Conservation (phyloP, 768 basidiomycete species). For the Tricholoma sp. region DNA sequence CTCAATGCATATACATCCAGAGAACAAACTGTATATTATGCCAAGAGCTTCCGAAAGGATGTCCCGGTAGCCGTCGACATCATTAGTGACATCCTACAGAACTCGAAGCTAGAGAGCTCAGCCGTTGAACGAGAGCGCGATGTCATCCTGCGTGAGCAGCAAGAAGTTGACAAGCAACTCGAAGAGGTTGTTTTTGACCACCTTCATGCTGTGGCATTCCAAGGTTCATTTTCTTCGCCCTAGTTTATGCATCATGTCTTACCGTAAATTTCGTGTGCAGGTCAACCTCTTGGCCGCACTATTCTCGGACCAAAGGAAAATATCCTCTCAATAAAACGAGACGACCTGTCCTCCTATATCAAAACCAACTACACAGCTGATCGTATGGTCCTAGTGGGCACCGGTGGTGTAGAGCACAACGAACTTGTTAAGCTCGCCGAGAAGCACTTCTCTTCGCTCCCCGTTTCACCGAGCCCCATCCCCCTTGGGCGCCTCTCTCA, state of each 20-base stretch:
- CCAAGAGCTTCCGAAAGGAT: slow-evolving; percentile 97
- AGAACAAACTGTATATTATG: slow-evolving; percentile 99
- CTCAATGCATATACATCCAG: slow-evolving; percentile 98
- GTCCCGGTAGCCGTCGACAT: slow-evolving; percentile 89
- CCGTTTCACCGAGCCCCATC: slow-evolving; percentile 82
- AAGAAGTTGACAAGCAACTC: slow-evolving; percentile 97
- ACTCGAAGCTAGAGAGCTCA: slow-evolving; percentile 82
- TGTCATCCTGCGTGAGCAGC: slow-evolving; percentile 94
- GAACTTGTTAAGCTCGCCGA: slow-evolving; percentile 94
- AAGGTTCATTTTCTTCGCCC: slow-evolving; percentile 52
- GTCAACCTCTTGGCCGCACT: slow-evolving; percentile 92
- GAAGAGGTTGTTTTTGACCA: slow-evolving; percentile 99
- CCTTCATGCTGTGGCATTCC: slow-evolving; percentile 94
- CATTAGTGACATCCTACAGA: slow-evolving; percentile 96
- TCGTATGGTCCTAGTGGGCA: slow-evolving; percentile 97
- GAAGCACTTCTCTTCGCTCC: slow-evolving; percentile 87
- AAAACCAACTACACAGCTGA: slow-evolving; percentile 98
- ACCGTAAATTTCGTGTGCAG: slow-evolving; percentile 32
- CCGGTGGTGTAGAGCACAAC: slow-evolving; percentile 90
- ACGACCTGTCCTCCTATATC: slow-evolving; percentile 88
- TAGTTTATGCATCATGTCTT: slow-evolving; percentile 7
- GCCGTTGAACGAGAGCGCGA: slow-evolving; percentile 96
- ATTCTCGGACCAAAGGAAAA: slow-evolving; percentile 96
- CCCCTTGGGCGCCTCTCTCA: slow-evolving; percentile 79
- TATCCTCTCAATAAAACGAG: slow-evolving; percentile 90